Evolutionary conservation across 1,284 basidiomycete species (phyloP).

Genomic region (Trametes hirsuta): DNA sequence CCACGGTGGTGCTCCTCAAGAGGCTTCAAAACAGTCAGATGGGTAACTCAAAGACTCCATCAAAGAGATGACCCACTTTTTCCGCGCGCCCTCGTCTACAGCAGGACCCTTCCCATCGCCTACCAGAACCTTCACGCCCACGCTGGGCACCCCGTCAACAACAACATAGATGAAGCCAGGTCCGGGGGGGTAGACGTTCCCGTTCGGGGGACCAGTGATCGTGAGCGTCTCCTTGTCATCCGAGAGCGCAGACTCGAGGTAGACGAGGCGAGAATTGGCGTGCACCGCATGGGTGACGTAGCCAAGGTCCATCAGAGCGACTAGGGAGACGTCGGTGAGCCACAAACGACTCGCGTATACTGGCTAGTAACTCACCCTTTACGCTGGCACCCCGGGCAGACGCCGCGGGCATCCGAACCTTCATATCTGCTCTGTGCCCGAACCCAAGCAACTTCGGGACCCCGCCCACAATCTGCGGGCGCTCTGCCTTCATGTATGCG

Average conservation of each 20-base stretch:
- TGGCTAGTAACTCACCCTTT: conserved; percentile 34
- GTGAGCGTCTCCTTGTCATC: conserved; percentile 43
- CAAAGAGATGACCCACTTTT: conserved; percentile 49
- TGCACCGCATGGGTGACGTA: conserved; percentile 81
- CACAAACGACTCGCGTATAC: background rate
- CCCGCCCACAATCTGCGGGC: conserved; percentile 51
- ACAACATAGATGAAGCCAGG: conserved; percentile 80
- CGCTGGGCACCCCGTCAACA: conserved; percentile 69
- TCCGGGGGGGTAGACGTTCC: conserved; percentile 76
- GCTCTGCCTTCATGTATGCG: conserved; percentile 63
- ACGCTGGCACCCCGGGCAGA: conserved; percentile 33
- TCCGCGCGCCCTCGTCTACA: conserved; percentile 54
- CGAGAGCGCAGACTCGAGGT: conserved; percentile 47
- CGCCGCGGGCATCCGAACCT: conserved; percentile 41
- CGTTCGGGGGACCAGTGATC: conserved; percentile 62
- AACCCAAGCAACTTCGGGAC: conserved; percentile 51
- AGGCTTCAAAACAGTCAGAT: conserved; percentile 34
- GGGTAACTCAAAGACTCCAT: background rate
- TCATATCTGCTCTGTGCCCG: conserved; percentile 45
- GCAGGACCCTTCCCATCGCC: conserved; percentile 66
- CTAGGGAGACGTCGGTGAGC: conserved; percentile 37
- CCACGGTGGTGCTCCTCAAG: conserved; percentile 47
- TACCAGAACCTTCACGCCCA: conserved; percentile 68
- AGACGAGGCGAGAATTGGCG: conserved; percentile 77
- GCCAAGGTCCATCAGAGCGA: conserved; percentile 80